Evolutionary conservation across 257 asterid species (phyloP).

Genomic region (Ajuga chamaepitys): DNA sequence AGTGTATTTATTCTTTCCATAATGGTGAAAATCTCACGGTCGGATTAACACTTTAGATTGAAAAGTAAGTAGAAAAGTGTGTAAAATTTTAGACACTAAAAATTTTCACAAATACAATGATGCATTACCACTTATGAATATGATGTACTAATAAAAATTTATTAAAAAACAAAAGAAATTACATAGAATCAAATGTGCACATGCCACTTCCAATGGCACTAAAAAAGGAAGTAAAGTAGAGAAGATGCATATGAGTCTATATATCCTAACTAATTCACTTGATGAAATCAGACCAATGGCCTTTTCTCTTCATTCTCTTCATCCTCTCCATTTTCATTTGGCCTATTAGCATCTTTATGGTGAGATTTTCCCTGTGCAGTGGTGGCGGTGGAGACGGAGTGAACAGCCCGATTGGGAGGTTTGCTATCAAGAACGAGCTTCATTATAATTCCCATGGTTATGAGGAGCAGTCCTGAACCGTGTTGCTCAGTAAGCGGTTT

Average conservation of each 20-base stretch:
- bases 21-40: too few relatives aligned
- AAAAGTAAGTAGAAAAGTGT: too few relatives aligned
- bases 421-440: slow-evolving; percentile 57
- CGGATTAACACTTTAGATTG: too few relatives aligned
- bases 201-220: not conserved
- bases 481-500: slow-evolving; percentile 82
- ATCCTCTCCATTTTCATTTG: slow-evolving; percentile 16
- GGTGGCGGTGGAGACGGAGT: slow-evolving; percentile 9
- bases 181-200: not conserved
- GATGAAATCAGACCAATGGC: slow-evolving; percentile 36
- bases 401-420: slow-evolving; percentile 20
- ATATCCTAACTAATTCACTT: not conserved
- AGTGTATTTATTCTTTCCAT: too few relatives aligned
- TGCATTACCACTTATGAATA: too few relatives aligned
- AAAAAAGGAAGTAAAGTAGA: not conserved
- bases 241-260: not conserved
- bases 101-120: too few relatives aligned
- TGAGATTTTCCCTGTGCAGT: slow-evolving; percentile 1
- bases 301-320: slow-evolving; percentile 48
- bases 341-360: slow-evolving; percentile 20
- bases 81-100: too few relatives aligned
- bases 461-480: slow-evolving; percentile 58
- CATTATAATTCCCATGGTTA: slow-evolving; percentile 63
- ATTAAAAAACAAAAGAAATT: not conserved
- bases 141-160: too few relatives aligned